A percentile compares a stretch with the other conserved stretches of the same genome.
Evolutionary conservation across 257 asterid genomes (phyloP).

Genomic region (Plantago ovata): DNA sequence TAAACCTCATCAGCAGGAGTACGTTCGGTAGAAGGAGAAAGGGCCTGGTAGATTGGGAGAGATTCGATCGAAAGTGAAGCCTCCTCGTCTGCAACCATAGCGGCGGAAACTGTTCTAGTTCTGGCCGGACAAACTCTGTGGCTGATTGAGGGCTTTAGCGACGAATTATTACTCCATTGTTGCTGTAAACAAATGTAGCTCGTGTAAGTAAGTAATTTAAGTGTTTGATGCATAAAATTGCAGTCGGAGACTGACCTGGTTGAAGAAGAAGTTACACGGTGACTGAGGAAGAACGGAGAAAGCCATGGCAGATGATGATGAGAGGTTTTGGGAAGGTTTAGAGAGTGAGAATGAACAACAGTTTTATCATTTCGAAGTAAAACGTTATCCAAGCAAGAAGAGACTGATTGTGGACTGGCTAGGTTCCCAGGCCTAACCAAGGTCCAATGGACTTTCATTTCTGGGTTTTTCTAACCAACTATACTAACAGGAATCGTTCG

Average conservation of each 20-base stretch:
- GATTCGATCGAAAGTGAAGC: constrained; percentile 26
- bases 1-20: constrained; percentile 74
- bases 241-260: constrained; percentile 22
- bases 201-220: neutral
- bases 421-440: no score
- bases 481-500: no score
- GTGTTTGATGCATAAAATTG: neutral
- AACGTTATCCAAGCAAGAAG: constrained; percentile 6
- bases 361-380: neutral
- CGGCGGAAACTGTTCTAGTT: constrained; percentile 26
- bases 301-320: constrained; percentile 20
- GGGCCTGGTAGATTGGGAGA: constrained; percentile 53
- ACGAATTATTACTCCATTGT: constrained; percentile 28
- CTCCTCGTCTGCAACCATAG: constrained; percentile 33
- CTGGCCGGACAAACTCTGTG: constrained; percentile 20
- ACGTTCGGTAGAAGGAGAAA: constrained; percentile 35
- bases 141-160: constrained; percentile 22
- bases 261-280: constrained; percentile 21
- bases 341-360: constrained; percentile 3
- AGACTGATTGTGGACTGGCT: no score
- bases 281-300: constrained; percentile 33
- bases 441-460: no score
- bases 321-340: neutral
- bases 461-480: neutral
- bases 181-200: constrained; percentile 16